Base-by-base conservation (phyloP, 2,329 filamentous ascomycete species). In the Achaetomium macrosporum region DNA sequence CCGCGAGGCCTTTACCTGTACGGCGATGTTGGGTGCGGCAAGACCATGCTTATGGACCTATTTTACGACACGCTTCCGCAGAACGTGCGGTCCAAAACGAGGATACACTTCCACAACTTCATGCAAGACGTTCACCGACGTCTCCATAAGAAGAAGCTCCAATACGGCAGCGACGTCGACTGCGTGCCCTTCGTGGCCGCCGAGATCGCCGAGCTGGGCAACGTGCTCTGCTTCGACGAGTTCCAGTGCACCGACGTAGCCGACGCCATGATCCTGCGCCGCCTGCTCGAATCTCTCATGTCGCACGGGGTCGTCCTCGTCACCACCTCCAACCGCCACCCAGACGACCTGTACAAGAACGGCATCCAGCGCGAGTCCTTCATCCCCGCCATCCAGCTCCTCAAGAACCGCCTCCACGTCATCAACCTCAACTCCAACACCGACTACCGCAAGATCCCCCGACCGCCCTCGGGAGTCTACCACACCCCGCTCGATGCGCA, bases 21-120 rank as follows among this genome's bases (percentile, higher is more conserved):
- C 65, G 93, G 93, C 54, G 93, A 99, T 68, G 93, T 99, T 2
- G 93, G 93, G 39, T 95, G 90, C 64, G 93, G 93, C 57, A 99
- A 99, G 77, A 99, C 93, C 2, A 99, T 99, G 93, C 77, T 99
- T 66, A 99, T 99, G 93, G 92, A 99, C 67, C 76, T 99, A 46
- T 96, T 97, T 70, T 96, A 91, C 73, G 91, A 97, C 59, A 96
- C 92, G 0, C 75, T 97, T 19, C 93, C 93, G 0, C 68, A 75
- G 15, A 85, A 86, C 55, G 90, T 97, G 59, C 79, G 77, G 53
- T 82, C 83, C 31, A 96, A 96, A 74, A 95, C 86, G 43, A 81
- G 93, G 44, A 96, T 99, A 65, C 93, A 99, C 74, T 99, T 99
- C 71, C 90, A 97, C 75, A 96, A 96, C 69, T 99, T 99, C 75